Evolutionary conservation across 1,284 basidiomycete genomes (phyloP), one percentile per base, ranked within the genome.

Genomic region (Trichosporon coremiiforme): DNA sequence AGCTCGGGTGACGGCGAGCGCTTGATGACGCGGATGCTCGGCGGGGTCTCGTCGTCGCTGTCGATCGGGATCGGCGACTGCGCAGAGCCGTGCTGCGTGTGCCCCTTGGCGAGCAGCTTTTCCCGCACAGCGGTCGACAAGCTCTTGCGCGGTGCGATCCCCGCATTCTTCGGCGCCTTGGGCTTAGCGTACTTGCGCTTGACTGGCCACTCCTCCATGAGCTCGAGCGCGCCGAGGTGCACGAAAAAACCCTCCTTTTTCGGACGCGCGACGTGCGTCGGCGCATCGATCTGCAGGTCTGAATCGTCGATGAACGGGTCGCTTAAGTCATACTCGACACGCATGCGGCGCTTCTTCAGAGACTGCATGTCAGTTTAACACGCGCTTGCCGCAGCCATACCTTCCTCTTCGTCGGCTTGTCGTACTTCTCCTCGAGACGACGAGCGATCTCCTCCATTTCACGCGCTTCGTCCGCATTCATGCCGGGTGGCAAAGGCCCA

Each of bases 301-400:
- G 94, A 94, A 84, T 99, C 96, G 85, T 99, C 96, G 78, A 99
- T 98, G 84, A 98, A 98, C 0, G 93, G 92, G 84, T 99, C 96
- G 1, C 87, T 86, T 20, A 90, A 86, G 84, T 99, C 95, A 85
- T 99, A 99, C 74, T 91, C 90, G 25, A 87, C 82, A 22, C 47
- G 47, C 0, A 85, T 85, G 4, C 85, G 84, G 68, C 86, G 88
- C 82, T 90, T 89, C 70, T 74, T 65, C 3, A 57, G 20, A 65
- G 65, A 50, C 62, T 55, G 35, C n/a, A 13, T 17, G 64, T 64
- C 20, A 67, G 70, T 41, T 33, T n/a, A n/a, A n/a, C n/a, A n/a
- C n/a, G n/a, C n/a, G n/a, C n/a, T n/a, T n/a, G n/a, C n/a, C n/a
- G n/a, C n/a, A n/a, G n/a, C n/a, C n/a, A n/a, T 22, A 53, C 71